Evolutionary conservation across 1,284 basidiomycete genomes (phyloP).

Genomic region (Neonothopanus nambi): DNA sequence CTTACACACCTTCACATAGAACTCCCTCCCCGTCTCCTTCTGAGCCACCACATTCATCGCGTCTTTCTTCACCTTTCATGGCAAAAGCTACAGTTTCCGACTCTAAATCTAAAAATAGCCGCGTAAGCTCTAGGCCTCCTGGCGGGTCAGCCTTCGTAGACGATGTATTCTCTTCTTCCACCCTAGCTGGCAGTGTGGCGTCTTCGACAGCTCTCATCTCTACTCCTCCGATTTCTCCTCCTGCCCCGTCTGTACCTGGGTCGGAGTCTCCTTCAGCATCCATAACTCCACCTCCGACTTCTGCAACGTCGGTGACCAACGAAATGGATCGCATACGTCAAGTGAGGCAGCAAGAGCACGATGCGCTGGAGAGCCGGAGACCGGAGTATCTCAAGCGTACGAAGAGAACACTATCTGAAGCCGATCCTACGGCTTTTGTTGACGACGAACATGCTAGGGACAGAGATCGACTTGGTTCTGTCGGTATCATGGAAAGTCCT

Average conservation of each 20-base stretch:
- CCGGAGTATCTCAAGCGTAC: conserved; percentile 69
- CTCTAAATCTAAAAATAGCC: conserved; percentile 15
- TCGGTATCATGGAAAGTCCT: conserved; percentile 68
- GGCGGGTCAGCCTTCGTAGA: conserved; percentile 22
- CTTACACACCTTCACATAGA: neutral
- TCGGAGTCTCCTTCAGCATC: conserved; percentile 5
- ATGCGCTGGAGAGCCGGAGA: conserved; percentile 59
- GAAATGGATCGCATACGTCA: conserved; percentile 62
- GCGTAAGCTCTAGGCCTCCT: conserved; percentile 24
- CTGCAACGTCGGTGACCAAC: conserved; percentile 35
- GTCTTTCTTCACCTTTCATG: conserved; percentile 49
- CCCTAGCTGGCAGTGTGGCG: conserved; percentile 11
- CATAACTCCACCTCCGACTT: neutral
- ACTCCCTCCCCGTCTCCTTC: conserved; percentile 12
- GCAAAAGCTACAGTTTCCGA: conserved; percentile 30
- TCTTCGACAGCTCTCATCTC: conserved; percentile 21
- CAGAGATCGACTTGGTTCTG: conserved; percentile 33
- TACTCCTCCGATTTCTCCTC: conserved; percentile 31
- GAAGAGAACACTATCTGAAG: conserved; percentile 45
- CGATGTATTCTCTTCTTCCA: conserved; percentile 32
- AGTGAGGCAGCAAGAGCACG: conserved; percentile 48
- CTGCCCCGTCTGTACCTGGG: conserved; percentile 11
- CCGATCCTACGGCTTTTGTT: conserved; percentile 33
- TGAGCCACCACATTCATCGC: conserved; percentile 19
- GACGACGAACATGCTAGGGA: conserved; percentile 32